Percentiles rank a stretch among this genome's conserved stretches.
Evolutionary conservation across 768 basidiomycete genomes (phyloP).

Genomic region (Boletus eberwhitei): DNA sequence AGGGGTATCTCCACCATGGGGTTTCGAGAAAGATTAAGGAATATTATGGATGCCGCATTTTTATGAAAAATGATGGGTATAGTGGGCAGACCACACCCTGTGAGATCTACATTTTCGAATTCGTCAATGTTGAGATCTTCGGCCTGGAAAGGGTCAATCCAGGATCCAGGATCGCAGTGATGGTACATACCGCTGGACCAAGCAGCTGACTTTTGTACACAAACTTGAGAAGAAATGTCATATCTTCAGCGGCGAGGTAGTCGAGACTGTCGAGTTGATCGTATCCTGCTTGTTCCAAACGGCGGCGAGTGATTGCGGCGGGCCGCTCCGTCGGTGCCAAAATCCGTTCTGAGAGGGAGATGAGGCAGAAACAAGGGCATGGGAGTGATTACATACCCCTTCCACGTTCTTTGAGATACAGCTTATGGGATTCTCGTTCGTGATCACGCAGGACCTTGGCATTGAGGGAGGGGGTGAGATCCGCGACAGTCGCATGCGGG

Average conservation of each 20-base stretch:
- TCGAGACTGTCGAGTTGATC: constrained; percentile 76
- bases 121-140: constrained; percentile 69
- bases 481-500: constrained; percentile 62
- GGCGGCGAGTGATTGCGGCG: constrained; percentile 75
- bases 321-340: constrained; percentile 80
- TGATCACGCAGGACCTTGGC: constrained; percentile 49
- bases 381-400: constrained; percentile 46
- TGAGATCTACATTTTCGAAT: constrained; percentile 80
- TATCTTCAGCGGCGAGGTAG: constrained; percentile 69
- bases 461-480: constrained; percentile 60
- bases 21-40: constrained; percentile 87
- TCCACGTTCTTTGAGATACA: constrained; percentile 75
- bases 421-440: constrained; percentile 57
- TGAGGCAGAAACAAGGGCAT: background rate
- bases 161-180: background rate
- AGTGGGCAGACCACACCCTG: constrained; percentile 74
- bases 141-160: constrained; percentile 43
- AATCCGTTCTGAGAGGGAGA: constrained; percentile 62
- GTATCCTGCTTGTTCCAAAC: constrained; percentile 89
- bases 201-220: constrained; percentile 80
- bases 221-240: constrained; percentile 85
- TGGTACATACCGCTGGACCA: constrained; percentile 52
- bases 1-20: constrained; percentile 95
- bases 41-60: constrained; percentile 79
- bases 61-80: constrained; percentile 86